These are phyloP conservation scores for Suillus luteus DNA, from an alignment of 768 basidiomycete genomes.

Conservation along the genomic window DNA sequence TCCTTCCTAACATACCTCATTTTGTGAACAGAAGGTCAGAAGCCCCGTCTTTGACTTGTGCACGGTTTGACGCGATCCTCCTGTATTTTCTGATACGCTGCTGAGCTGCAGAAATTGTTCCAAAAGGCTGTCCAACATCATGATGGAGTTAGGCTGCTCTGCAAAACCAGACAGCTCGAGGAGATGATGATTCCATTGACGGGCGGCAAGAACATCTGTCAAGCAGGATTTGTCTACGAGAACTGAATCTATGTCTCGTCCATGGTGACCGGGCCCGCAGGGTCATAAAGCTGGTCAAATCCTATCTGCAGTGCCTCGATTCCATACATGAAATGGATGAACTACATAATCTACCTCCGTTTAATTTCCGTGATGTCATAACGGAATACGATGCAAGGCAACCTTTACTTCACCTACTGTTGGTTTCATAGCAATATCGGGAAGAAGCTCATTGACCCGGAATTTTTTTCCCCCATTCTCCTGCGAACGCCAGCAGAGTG, in stretches of 20 bases:
- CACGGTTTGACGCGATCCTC: neutral
- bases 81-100: neutral
- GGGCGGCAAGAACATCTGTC: neutral
- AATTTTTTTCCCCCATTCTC: neutral
- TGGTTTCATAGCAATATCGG: neutral
- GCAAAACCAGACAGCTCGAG: neutral
- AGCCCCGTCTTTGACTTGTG: neutral
- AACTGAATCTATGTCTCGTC: neutral
- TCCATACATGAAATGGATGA: neutral
- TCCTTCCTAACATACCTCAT: neutral
- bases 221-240: neutral
- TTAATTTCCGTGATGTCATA: neutral
- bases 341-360: neutral
- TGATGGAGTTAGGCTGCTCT: neutral
- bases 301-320: neutral
- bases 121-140: neutral
- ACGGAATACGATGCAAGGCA: neutral
- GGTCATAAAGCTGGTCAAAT: neutral
- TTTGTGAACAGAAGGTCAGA: neutral
- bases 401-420: neutral
- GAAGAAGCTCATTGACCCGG: neutral
- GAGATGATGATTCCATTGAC: neutral
- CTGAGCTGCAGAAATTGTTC: neutral
- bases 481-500: neutral
- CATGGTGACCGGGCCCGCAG: neutral